Base-by-base conservation (phyloP, 2,329 filamentous ascomycete genomes). In the Harringtonia lauricola region DNA sequence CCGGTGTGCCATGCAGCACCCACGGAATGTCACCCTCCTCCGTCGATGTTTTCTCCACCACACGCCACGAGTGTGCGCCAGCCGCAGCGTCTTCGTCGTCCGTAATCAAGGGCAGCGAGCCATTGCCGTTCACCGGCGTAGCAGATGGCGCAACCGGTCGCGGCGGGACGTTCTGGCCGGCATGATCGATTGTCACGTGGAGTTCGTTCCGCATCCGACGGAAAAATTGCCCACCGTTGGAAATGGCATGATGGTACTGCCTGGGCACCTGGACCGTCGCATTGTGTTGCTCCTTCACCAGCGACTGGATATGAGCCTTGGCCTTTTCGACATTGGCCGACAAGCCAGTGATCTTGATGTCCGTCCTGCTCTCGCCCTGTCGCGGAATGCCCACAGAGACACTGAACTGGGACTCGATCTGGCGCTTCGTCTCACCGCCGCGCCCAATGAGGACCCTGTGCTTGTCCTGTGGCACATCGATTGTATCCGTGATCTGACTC, bases 151-250 rank as follows among this genome's bases (percentile, higher is more conserved):
- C 65, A 46, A 75, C 64, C 24, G 83, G 75, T 65, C 82, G 88
- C 33, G 79, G 60, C 7, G 92, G 92, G 4, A 84, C 68, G 45
- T 82, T 68, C 47, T 92, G 79, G 36, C 89, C 88, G 44, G 79
- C 85, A 59, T 96, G 92, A 61, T 96, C 89, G 42, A 98, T 84
- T 1, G 83, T 92, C 52, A 98, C 87, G 53, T 86, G 82, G 64
- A 86, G 75, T 57, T 95, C 85, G 62, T 80, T 89, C 51, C 84
- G 81, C 35, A 98, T 79, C 55, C 80, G 83, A 52, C 90, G 86
- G 83, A 96, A 95, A 67, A 96, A 85, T 54, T 88, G 82, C 1
- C 90, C 92, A 51, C 90, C 89, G 60, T 95, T 90, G 42, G 86
- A 77, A 52, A 98, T 74, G 47, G 73, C 66, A 60, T 96, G 86